Percentiles rank a stretch among this genome's conserved stretches.
Evolutionary conservation across 2,329 filamentous ascomycete species (phyloP).

Genomic region (Cordyceps cateniannulata): DNA sequence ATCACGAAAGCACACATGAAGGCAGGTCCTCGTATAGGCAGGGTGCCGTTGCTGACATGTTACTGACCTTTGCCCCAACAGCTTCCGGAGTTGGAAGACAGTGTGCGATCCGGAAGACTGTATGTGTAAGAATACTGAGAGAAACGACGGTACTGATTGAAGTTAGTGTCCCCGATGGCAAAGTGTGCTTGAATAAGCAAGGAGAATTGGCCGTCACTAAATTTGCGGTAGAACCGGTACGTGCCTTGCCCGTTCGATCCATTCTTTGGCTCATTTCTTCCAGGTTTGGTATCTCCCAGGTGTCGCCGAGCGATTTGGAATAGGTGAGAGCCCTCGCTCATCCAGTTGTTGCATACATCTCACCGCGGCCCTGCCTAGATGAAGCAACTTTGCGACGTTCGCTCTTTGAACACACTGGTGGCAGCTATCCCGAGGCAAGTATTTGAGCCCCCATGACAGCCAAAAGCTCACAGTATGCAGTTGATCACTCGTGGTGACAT

Average conservation of each 20-base stretch:
- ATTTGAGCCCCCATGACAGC: background rate
- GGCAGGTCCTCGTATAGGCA: conserved; percentile 22
- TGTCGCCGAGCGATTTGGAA: conserved; percentile 88
- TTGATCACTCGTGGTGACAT: conserved; percentile 91
- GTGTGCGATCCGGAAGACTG: conserved; percentile 72
- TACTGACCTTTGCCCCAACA: conserved; percentile 21
- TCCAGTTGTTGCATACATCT: background rate
- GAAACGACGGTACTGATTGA: background rate
- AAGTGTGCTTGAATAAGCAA: conserved; percentile 77
- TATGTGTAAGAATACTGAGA: conserved; percentile 29
- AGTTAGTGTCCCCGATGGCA: conserved; percentile 63
- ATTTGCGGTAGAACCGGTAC: conserved; percentile 88
- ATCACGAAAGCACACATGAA: conserved; percentile 94
- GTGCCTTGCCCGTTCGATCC: conserved; percentile 36
- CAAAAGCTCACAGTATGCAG: conserved; percentile 27
- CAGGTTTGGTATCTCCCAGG: conserved; percentile 75
- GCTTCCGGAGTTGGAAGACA: conserved; percentile 88
- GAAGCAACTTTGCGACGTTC: conserved; percentile 81
- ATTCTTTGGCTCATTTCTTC: conserved; percentile 2
- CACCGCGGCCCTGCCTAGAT: conserved; percentile 39
- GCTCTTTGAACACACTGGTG: conserved; percentile 91
- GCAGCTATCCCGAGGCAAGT: conserved; percentile 78
- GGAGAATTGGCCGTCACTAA: conserved; percentile 94
- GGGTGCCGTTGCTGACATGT: background rate
- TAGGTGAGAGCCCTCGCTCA: conserved; percentile 44